Percentiles rank a stretch among this genome's conserved stretches.
phyloP scores from a whole-genome alignment of 2,329 filamentous ascomycete genomes.

The Rhinocladiella similis region DNA sequence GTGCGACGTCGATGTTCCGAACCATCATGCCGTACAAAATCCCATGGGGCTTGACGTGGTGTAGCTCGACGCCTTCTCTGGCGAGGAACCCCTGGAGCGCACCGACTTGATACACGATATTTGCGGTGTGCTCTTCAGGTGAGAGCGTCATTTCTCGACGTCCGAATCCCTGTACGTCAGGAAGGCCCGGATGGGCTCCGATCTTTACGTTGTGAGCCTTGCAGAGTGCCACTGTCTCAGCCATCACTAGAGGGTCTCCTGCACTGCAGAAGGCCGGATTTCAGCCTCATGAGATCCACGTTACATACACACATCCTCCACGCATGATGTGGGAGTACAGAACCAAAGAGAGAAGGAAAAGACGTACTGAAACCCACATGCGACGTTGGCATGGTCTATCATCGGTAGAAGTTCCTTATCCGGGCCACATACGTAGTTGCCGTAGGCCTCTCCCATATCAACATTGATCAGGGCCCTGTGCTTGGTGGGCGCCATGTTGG shows the following conservation, averaged over 20 bases:
- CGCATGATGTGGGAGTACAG: too few relatives aligned
- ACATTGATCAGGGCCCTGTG: conserved; percentile 10
- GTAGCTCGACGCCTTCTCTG: conserved; percentile 55
- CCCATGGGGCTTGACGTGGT: conserved; percentile 65
- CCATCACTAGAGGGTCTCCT: conserved; percentile 63
- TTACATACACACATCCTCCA: too few relatives aligned
- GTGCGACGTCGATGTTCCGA: conserved; percentile 50
- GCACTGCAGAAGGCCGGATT: conserved; percentile 29
- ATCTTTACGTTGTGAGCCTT: conserved; percentile 57
- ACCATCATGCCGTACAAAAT: conserved; percentile 59
- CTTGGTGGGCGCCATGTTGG: not conserved
- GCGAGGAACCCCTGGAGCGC: conserved; percentile 60
- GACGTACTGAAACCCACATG: conserved; percentile 55
- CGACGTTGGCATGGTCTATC: conserved; percentile 63
- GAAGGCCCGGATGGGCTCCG: conserved; percentile 64
- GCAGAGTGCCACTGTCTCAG: conserved; percentile 57
- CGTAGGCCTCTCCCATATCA: conserved; percentile 12
- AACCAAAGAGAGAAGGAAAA: not conserved
- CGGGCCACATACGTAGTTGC: conserved; percentile 42
- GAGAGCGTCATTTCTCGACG: conserved; percentile 60
- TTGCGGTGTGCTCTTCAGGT: conserved; percentile 57
- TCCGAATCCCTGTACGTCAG: conserved; percentile 66
- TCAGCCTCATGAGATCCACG: not conserved
- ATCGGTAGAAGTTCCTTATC: conserved; percentile 61
- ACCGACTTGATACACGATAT: conserved; percentile 62